Evolutionary conservation across 2,329 filamentous ascomycete species (phyloP).

Genomic region (Ophiostoma himal-ulmi): DNA sequence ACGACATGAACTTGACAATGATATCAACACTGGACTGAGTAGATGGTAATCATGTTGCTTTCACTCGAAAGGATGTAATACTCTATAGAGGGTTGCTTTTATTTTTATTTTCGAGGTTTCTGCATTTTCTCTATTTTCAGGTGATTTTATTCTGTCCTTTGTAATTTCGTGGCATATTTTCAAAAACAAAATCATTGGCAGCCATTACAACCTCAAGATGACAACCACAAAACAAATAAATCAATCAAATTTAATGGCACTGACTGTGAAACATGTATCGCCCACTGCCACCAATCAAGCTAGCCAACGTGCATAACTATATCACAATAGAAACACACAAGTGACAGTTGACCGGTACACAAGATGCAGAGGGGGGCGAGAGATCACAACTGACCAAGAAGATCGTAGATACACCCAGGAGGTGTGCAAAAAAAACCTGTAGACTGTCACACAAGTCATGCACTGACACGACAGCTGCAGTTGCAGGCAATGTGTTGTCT

Average conservation of each 20-base stretch:
- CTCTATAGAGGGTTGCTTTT: no score
- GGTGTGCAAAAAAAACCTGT: neutral
- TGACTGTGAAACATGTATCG: neutral
- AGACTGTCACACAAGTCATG: neutral
- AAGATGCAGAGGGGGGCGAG: neutral
- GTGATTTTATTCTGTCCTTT: neutral
- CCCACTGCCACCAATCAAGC: neutral
- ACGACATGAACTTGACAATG: neutral
- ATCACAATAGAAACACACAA: neutral
- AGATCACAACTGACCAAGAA: neutral
- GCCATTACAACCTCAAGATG: neutral
- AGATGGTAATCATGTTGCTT: no score
- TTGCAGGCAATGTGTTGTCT: neutral
- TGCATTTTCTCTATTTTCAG: no score
- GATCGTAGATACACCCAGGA: neutral
- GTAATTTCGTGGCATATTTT: neutral
- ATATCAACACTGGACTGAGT: no score
- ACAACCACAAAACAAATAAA: neutral
- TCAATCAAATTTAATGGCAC: neutral
- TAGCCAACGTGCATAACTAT: neutral
- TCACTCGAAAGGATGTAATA: no score
- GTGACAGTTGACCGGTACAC: neutral
- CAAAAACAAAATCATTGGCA: neutral
- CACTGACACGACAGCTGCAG: no score
- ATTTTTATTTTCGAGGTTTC: no score